Conservation (phyloP, 1,284 basidiomycete species). For the Heterobasidion occidentale region DNA sequence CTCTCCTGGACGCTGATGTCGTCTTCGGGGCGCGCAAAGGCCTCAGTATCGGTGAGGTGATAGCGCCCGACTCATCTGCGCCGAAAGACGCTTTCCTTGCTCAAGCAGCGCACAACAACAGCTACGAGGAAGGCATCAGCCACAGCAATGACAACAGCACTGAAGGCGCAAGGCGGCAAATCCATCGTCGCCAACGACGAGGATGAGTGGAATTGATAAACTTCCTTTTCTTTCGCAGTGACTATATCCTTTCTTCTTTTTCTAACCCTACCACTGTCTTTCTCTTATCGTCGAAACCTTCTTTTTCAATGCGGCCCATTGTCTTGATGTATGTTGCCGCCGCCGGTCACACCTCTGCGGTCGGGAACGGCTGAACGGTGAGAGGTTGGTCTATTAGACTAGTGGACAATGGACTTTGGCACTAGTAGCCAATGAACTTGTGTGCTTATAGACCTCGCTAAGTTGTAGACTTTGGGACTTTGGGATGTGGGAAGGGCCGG, state of each 20-base stretch:
- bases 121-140: background rate
- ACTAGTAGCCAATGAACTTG: too few species aligned
- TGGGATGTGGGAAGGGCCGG: too few species aligned
- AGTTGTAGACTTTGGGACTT: too few species aligned
- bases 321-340: too few species aligned
- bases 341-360: too few species aligned
- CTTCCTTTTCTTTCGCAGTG: background rate
- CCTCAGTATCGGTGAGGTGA: slow-evolving; percentile 16
- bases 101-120: slow-evolving; percentile 2
- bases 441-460: too few species aligned
- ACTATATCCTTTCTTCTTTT: background rate
- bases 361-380: too few species aligned
- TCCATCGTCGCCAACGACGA: slow-evolving; percentile 32
- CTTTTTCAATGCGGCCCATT: too few species aligned
- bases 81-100: slow-evolving; percentile 4
- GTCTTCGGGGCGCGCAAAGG: slow-evolving; percentile 8
- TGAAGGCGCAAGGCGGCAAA: slow-evolving; percentile 4
- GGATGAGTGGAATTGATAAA: slow-evolving; percentile 59
- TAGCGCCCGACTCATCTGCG: slow-evolving; percentile 23
- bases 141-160: background rate
- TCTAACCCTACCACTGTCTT: too few species aligned
- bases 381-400: too few species aligned
- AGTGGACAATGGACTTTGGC: too few species aligned
- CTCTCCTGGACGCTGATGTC: slow-evolving; percentile 36
- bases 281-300: too few species aligned